phyloP scores from a whole-genome alignment of 306 rosid species.

The Delonix regia region DNA sequence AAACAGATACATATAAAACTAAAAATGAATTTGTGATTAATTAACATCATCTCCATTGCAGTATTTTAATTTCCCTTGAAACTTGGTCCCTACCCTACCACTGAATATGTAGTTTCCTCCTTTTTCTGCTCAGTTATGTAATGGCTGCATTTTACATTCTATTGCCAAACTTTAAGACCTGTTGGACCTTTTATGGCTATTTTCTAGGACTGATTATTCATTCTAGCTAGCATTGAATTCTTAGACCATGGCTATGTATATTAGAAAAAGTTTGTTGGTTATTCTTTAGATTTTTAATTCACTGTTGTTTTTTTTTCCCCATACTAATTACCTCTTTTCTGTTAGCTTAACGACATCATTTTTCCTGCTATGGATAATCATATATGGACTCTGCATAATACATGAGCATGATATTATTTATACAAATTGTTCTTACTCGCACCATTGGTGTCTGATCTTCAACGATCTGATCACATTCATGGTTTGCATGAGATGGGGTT shows the following conservation, averaged over 20 bases:
- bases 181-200: background rate
- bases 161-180: background rate
- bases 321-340: background rate
- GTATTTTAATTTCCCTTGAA: background rate
- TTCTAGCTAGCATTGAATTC: too few species aligned
- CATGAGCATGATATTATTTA: background rate
- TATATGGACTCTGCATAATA: background rate
- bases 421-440: background rate
- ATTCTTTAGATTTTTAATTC: background rate
- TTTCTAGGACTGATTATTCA: background rate
- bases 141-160: background rate
- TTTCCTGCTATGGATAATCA: background rate
- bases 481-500: constrained; percentile 14
- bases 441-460: background rate
- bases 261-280: background rate
- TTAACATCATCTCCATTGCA: background rate
- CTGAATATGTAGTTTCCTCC: background rate
- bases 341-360: background rate
- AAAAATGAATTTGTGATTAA: background rate
- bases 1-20: background rate
- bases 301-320: background rate
- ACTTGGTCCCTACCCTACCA: background rate
- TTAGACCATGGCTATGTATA: too few species aligned
- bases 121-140: background rate
- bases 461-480: background rate